These are phyloP conservation scores for Biscutella auriculata DNA, from an alignment of 441 rosid species.

Conservation along the genomic window DNA sequence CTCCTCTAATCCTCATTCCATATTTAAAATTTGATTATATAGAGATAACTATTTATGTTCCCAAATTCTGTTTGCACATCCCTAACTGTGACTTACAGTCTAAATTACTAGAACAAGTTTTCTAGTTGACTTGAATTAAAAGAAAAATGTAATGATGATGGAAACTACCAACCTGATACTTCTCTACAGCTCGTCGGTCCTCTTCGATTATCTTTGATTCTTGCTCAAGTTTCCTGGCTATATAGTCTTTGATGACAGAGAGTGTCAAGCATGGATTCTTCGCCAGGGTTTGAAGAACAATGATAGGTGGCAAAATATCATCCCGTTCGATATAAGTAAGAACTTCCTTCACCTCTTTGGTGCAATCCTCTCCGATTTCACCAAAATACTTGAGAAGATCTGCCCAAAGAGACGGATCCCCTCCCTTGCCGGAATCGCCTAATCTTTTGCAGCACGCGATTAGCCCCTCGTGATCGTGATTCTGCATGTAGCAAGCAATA, in stretches of 20 bases:
- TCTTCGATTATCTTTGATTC: constrained; percentile 89
- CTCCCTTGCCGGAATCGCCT: constrained; percentile 83
- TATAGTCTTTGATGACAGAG: constrained; percentile 87
- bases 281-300: constrained; percentile 82
- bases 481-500: constrained; percentile 93
- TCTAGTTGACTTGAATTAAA: not conserved
- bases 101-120: not conserved
- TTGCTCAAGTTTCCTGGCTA: constrained; percentile 90
- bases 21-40: too few relatives aligned
- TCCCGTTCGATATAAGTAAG: constrained; percentile 81
- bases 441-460: constrained; percentile 92
- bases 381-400: constrained; percentile 94
- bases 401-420: constrained; percentile 95
- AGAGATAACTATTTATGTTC: too few relatives aligned
- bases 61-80: too few relatives aligned
- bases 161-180: constrained; percentile 68
- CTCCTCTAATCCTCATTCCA: too few relatives aligned
- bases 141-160: not conserved
- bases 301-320: constrained; percentile 89
- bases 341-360: constrained; percentile 91
- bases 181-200: constrained; percentile 80
- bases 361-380: constrained; percentile 94
- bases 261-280: constrained; percentile 91
- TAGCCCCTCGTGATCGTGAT: constrained; percentile 85
- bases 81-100: too few relatives aligned